phyloP scores from a whole-genome alignment of 2,329 filamentous ascomycete species.

The Diaporthe aspalathi region DNA sequence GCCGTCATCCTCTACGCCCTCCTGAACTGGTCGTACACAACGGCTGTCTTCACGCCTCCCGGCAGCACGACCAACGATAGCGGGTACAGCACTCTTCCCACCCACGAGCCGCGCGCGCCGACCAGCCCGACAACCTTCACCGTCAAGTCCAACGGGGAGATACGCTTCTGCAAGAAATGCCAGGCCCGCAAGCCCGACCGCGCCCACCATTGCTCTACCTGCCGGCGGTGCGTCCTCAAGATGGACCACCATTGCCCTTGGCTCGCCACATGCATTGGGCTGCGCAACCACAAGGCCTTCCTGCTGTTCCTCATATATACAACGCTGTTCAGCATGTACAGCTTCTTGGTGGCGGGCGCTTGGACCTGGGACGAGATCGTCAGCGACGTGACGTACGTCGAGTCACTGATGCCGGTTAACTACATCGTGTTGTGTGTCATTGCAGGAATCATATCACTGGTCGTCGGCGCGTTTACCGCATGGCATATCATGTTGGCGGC shows the following conservation, averaged over 20 bases:
- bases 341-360: slow-evolving; percentile 78
- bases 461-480: slow-evolving; percentile 86
- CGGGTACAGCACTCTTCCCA: slow-evolving; percentile 85
- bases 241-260: slow-evolving; percentile 99
- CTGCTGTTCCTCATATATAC: slow-evolving; percentile 92
- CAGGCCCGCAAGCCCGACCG: slow-evolving; percentile 94
- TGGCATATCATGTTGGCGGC: slow-evolving; percentile 91
- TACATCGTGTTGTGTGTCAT: slow-evolving; percentile 89
- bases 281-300: slow-evolving; percentile 96
- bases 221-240: slow-evolving; percentile 93
- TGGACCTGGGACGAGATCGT: slow-evolving; percentile 92
- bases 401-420: slow-evolving; percentile 87
- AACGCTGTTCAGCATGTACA: slow-evolving; percentile 84
- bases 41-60: slow-evolving; percentile 91
- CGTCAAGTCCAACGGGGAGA: slow-evolving; percentile 88
- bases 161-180: slow-evolving; percentile 97
- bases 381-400: slow-evolving; percentile 75
- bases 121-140: slow-evolving; percentile 80
- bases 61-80: slow-evolving; percentile 74
- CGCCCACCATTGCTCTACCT: slow-evolving; percentile 96
- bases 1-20: slow-evolving; percentile 80
- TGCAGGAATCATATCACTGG: slow-evolving; percentile 89
- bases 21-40: slow-evolving; percentile 89
- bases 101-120: slow-evolving; percentile 66
- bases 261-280: slow-evolving; percentile 93